phyloP scores from a whole-genome alignment of 1,139 yeast species.

The Kazachstania sp. region DNA sequence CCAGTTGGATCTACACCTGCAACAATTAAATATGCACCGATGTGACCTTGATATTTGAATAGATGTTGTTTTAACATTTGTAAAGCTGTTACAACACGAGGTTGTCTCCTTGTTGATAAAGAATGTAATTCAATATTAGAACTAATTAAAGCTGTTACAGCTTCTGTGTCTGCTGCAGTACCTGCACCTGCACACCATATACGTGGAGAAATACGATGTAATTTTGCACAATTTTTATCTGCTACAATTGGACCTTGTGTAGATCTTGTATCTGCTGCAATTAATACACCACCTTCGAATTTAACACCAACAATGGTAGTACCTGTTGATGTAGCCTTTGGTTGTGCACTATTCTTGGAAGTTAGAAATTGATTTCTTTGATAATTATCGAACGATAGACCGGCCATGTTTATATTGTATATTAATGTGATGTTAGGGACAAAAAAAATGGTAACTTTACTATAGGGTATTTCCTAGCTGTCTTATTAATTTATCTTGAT shows the following conservation, averaged over 20 bases:
- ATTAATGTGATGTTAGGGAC: not conserved
- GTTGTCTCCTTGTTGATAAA: constrained; percentile 71
- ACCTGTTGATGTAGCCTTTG: constrained; percentile 93
- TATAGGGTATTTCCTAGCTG: too few relatives aligned
- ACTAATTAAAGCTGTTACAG: constrained; percentile 86
- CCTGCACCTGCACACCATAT: constrained; percentile 99
- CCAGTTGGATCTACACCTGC: constrained; percentile 98
- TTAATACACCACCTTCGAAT: constrained; percentile 86
- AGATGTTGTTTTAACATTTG: constrained; percentile 91
- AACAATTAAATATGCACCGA: constrained; percentile 93
- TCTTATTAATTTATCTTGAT: too few relatives aligned
- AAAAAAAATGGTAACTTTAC: too few relatives aligned
- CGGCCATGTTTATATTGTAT: constrained; percentile 55
- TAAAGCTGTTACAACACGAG: constrained; percentile 88
- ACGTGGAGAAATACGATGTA: constrained; percentile 83
- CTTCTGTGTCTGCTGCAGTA: constrained; percentile 99
- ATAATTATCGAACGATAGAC: constrained; percentile 84
- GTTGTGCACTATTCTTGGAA: constrained; percentile 63
- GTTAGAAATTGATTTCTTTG: constrained; percentile 75
- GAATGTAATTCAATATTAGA: constrained; percentile 88
- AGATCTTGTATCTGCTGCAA: constrained; percentile 98
- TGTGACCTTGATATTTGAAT: constrained; percentile 92
- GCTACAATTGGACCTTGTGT: constrained; percentile 95
- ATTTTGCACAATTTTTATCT: constrained; percentile 93
- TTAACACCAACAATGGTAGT: constrained; percentile 96